Evolutionary conservation across 352 stramenopile genomes (phyloP).

Genomic region (Phytophthora pseudosyringae): DNA sequence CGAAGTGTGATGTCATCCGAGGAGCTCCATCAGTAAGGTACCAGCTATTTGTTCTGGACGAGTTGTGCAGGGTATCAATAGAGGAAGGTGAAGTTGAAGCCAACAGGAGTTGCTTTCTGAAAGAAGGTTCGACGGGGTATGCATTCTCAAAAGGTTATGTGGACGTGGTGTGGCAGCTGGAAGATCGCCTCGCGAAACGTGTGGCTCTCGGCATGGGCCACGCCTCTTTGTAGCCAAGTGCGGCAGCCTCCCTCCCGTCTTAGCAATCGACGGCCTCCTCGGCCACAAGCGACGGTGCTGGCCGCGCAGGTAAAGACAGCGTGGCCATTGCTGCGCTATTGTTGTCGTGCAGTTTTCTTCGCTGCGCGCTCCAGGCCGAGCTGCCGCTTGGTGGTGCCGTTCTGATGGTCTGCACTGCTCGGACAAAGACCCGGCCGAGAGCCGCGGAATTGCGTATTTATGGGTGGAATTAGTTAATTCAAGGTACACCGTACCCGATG

Average conservation of each 20-base stretch:
- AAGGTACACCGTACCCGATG: neutral
- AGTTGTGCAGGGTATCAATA: neutral
- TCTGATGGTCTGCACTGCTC: slow-evolving; percentile 21
- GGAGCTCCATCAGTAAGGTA: slow-evolving; percentile 9
- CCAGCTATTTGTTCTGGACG: neutral
- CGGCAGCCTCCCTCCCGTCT: neutral
- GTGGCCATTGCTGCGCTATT: neutral
- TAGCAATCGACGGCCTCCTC: slow-evolving; percentile 19
- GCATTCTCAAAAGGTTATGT: neutral
- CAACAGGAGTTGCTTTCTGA: too few relatives aligned
- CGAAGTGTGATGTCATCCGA: slow-evolving; percentile 46
- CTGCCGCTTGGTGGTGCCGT: slow-evolving; percentile 22
- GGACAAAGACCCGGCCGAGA: slow-evolving; percentile 17
- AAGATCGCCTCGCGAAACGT: slow-evolving; percentile 35
- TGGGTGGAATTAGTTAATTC: slow-evolving; percentile 28
- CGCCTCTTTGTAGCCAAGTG: slow-evolving; percentile 37
- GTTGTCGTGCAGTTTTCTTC: neutral
- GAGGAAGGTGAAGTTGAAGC: neutral
- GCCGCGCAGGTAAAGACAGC: neutral
- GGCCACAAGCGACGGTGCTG: neutral
- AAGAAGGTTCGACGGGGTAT: slow-evolving; percentile 5
- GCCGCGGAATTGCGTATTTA: slow-evolving; percentile 14
- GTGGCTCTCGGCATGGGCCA: slow-evolving; percentile 22
- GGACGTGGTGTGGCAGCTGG: slow-evolving; percentile 13
- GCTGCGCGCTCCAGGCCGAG: neutral